Evolutionary conservation across 2,329 filamentous ascomycete genomes (phyloP), one percentile per base, ranked within the genome.

Genomic region (Alternaria solani): DNA sequence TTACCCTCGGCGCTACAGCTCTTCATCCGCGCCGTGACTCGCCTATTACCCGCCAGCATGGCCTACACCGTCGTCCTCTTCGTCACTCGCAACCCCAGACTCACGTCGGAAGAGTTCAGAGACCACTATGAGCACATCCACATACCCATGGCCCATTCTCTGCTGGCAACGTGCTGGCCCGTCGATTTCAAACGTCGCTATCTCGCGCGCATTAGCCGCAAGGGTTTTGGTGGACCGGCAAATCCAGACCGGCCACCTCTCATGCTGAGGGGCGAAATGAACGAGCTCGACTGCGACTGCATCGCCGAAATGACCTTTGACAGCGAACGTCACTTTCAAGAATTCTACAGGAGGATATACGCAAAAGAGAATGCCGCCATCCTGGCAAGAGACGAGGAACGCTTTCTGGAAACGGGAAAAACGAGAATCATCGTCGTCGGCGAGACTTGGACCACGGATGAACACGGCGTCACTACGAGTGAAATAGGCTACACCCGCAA

Each of bases 81-180:
- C 55, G 28, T 75, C 23, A 73, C 70, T 2, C 64, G 73, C 42
- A 70, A 61, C 12, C 55, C 68, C 20, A 43, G 42, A 26, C 55
- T 75, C 39, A 67, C 69, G 4, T 57, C 69, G 11, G 64, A 71
- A 5, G 39, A 74, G 44, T 75, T 76, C 67, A 67, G 65, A 32
- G 55, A 72, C 32, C 57, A 73, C 62, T 74, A 68, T 52, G 74
- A 76, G 42, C 66, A 65, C 49, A 64, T 38, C 9, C 70, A 76
- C 52, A 63, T 75, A 16, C 72, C 74, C 8, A 63, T 75, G 2
- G 57, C 63, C 5, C 57, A 69, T 48, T 68, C 66, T 2, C 58
- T 75, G 25, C 59, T 65, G 43, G 60, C 61, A 3, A 46, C 48
- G 7, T 61, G 55, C 41, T 74, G 72, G 63, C 73, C 71, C 6